Evolutionary conservation across 768 basidiomycete species (phyloP), one percentile per base, ranked within the genome.

Genomic region (Astraeus odoratus): DNA sequence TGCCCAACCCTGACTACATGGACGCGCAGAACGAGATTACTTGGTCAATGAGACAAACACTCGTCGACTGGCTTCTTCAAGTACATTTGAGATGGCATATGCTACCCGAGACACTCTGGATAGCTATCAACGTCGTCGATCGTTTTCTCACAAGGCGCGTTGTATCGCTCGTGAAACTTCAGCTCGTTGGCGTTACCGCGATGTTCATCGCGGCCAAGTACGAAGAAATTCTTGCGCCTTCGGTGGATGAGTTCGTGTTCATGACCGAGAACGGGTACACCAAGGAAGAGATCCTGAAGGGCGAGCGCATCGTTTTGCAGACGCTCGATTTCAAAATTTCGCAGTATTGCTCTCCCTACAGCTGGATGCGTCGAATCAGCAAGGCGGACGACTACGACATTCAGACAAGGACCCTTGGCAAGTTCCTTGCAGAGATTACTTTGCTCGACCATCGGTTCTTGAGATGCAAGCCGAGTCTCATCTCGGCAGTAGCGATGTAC

Each of bases 181-280:
- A 95, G 68, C 83, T 99, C 22, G 96, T 99, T 45, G 96, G 96
- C 22, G 88, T 99, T 50, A 96, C 94, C 0, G 95, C 96, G 39
- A 94, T 99, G 87, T 98, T 98, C 73, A 85, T 99, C 54, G 96
- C 96, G 0, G 86, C 92, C 47, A 99, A 99, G 67, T 99, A 98
- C 70, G 96, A 99, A 67, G 96, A 99, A 67, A 97, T 99, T 58
- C 76, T 99, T 46, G 95, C 96, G 0, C 96, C 96, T 0, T 86
- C 84, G 5, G 91, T 94, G 15, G 92, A 96, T n/a, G 95, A 97
- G 66, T 99, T 98, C 56, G 93, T 96, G 50, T 91, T 78, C 75
- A 93, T 99, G 89, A 95, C 95, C 16, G 91, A 98, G 66, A 87
- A 86, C 48, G 92, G 87, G 1, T 98, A 92, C 67, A 79, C 79